Base-by-base conservation (phyloP, 352 stramenopile genomes). In the Plasmopara muralis region DNA sequence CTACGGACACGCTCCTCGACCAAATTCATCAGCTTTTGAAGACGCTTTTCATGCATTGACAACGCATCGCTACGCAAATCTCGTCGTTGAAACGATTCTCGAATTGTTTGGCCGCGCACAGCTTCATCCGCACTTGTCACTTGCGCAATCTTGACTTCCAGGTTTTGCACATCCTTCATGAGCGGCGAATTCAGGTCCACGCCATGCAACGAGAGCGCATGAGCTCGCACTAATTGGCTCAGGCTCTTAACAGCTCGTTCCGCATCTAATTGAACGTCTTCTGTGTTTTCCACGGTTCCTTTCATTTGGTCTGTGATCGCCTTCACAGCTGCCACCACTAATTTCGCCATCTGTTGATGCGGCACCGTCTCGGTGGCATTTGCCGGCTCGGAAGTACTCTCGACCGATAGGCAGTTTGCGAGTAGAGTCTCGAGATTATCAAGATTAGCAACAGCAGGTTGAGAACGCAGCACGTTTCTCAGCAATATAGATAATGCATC, bases 11-110 rank as follows among this genome's bases (percentile, higher is more conserved):
- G 67, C 12, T 76, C 60, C 15, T 72, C 44, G 7, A 82, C 70
- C 14, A 85, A 52, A 40, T 74, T 42, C 2, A 56, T 55, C 8
- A 85, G 56, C 20, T 64, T 73, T 31, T 62, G 51, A 13, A 85
- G 62, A 0, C 73, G 66, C 18, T 40, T 42, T 33, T 79, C 62
- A 54, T 88, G 77, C 40, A 89, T 43, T 12, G 35, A 37, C 18
- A 92, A 46, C 9, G 78, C 72, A 20, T 92, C 82, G 41, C 76
- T 87, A 12, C 82, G 75, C 29, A 93, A 64, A 47, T 93, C 82
- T 1, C 82, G 71, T 14, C 82, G 68, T 56, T 84, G 68, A 57
- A 93, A 93, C 29, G 77, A 85, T 20, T 90, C 77, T 2, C 79
- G 82, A 29, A 93, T 93, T 0, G 68, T 77, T 48, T 88, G 73